Percentiles rank a stretch among this genome's conserved stretches.
These are phyloP conservation scores for Globisporangium solare DNA, from an alignment of 352 stramenopile genomes.

Conservation along the genomic window DNA sequence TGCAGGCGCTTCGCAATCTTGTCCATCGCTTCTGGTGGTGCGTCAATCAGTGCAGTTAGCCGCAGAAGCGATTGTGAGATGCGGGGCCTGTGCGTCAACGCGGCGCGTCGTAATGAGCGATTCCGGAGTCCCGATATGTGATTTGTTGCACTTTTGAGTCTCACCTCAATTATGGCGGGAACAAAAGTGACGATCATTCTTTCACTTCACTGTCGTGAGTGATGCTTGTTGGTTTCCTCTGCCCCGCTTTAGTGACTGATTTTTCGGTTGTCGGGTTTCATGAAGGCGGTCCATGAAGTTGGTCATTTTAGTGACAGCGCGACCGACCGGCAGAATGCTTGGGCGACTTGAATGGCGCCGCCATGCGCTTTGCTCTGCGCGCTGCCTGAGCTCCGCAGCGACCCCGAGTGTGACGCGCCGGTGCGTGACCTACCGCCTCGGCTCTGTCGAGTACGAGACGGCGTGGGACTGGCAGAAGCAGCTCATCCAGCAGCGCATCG, in stretches of 20 bases:
- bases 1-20: slow-evolving; percentile 33
- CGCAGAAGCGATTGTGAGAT: background rate
- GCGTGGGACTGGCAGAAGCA: slow-evolving; percentile 87
- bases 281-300: background rate
- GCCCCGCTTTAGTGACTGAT: slow-evolving; percentile 5
- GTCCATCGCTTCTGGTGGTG: slow-evolving; percentile 31
- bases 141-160: no score
- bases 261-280: no score
- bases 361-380: background rate
- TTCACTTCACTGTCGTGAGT: background rate
- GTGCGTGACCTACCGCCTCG: slow-evolving; percentile 66
- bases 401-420: slow-evolving; percentile 23
- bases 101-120: background rate
- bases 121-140: no score
- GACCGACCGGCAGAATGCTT: background rate
- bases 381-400: background rate
- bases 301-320: background rate
- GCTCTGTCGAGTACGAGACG: slow-evolving; percentile 75
- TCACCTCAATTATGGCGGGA: no score
- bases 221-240: background rate
- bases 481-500: slow-evolving; percentile 77
- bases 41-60: background rate
- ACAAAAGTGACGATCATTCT: no score
- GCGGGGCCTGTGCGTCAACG: no score
- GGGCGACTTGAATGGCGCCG: slow-evolving; percentile 5